Evolutionary conservation across 2,329 filamentous ascomycete species (phyloP).

Genomic region (Claviceps pazoutovae): DNA sequence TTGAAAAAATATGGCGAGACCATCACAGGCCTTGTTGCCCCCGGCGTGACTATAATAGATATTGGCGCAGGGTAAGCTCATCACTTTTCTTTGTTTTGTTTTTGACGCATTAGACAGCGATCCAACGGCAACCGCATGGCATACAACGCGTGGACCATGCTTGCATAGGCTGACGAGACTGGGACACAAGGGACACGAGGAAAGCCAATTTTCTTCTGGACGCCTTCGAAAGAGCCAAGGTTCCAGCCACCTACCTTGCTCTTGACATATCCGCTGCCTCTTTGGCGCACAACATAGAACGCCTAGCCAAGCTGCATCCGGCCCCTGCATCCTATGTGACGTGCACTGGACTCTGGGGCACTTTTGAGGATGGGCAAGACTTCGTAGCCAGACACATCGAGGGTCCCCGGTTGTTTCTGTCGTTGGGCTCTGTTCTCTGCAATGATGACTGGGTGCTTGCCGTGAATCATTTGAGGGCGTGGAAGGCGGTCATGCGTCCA

Average conservation of each 20-base stretch:
- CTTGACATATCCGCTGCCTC: conserved; percentile 26
- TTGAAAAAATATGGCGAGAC: conserved; percentile 22
- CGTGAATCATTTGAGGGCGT: conserved; percentile 20
- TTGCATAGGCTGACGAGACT: background rate
- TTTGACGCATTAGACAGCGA: background rate
- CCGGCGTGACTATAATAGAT: conserved; percentile 23
- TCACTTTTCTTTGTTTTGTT: background rate
- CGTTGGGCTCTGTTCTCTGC: conserved; percentile 27
- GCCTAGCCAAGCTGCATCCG: conserved; percentile 17
- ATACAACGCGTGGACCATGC: background rate
- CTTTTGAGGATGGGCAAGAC: conserved; percentile 22
- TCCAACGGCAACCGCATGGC: background rate
- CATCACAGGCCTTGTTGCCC: conserved; percentile 17
- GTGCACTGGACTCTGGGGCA: conserved; percentile 26
- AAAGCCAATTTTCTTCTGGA: conserved; percentile 26
- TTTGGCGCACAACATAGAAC: conserved; percentile 20
- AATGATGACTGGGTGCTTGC: conserved; percentile 26
- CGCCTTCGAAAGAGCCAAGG: conserved; percentile 18
- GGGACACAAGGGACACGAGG: conserved; percentile 21
- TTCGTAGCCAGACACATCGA: conserved; percentile 16
- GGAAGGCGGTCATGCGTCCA: conserved; percentile 21
- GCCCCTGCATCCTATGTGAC: conserved; percentile 14
- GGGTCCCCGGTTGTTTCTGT: conserved; percentile 24
- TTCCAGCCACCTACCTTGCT: conserved; percentile 22
- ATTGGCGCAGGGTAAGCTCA: conserved; percentile 26